Evolutionary conservation across 2,329 filamentous ascomycete genomes (phyloP).

Genomic region (Xylariaceae sp.): DNA sequence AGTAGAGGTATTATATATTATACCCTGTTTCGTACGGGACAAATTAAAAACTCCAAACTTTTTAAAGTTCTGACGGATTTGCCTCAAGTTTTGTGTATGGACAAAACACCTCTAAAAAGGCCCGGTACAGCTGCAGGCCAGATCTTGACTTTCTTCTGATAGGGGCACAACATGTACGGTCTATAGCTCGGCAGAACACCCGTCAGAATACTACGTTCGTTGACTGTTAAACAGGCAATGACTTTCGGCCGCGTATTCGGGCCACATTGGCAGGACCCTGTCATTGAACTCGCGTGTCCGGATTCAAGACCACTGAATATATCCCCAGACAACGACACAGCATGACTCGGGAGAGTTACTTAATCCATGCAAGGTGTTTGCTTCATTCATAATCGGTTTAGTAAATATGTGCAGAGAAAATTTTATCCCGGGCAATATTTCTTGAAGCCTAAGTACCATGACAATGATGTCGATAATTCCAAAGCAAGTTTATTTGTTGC

Average conservation of each 20-base stretch:
- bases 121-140: not conserved
- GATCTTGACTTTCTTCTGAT: not conserved
- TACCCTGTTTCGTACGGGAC: conserved; percentile 12
- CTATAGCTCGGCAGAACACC: not conserved
- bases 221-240: not conserved
- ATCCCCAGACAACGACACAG: not conserved
- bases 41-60: conserved; percentile 1
- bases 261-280: not conserved
- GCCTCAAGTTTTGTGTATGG: not conserved
- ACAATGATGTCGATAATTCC: conserved; percentile 7
- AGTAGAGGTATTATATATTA: too few species aligned
- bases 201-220: not conserved
- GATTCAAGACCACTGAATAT: not conserved
- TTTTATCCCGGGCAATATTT: conserved; percentile 1
- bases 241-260: not conserved
- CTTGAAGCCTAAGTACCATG: conserved; percentile 3
- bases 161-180: not conserved
- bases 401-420: not conserved
- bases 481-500: conserved; percentile 9
- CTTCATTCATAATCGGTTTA: conserved; percentile 6
- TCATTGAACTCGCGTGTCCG: not conserved
- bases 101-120: not conserved
- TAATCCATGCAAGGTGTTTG: conserved; percentile 17
- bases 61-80: not conserved
- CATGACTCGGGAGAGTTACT: conserved; percentile 7